Evolutionary conservation across 495 filamentous ascomycete species (phyloP), one percentile per base, ranked within the genome.

Genomic region (Amorphotheca resinae): DNA sequence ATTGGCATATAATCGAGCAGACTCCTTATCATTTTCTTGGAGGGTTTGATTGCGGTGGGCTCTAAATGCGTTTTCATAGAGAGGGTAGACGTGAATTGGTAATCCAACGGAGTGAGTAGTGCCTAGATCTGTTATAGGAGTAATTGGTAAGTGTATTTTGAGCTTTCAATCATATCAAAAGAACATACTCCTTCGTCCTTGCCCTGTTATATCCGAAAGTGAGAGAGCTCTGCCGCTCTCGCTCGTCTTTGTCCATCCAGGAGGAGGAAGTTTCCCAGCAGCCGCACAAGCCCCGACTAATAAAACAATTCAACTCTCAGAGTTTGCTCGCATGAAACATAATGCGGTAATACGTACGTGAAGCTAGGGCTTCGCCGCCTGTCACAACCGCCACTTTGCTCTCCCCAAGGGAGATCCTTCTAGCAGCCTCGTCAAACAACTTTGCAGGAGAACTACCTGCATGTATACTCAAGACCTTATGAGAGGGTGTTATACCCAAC

Each of bases 321-420:
- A n/a, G n/a, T n/a, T n/a, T n/a, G 54, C 18, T 53, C 49, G 16
- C 53, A 49, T 28, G 25, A 5, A 5, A 28, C 5, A 42, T 54
- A 54, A 46, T 43, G 59, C 30, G 15, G 17, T n/a, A 38, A 33
- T 20, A 53, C 60, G 34, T 56, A 72, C 73, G 55, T 5, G 68
- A 72, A 22, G 71, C 72, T 44, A 76, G 50, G 40, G 73, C 69
- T 49, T 77, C 73, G 5, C 68, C 73, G 8, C 72, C 73, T 3
- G 67, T 69, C n/a, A 77, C 43, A 15, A 76, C 46, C 2, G 68
- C 67, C 11, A 72, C 67, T 39, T 59, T 67, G 33, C 50, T 62
- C 42, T 74, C 59, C 15, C 65, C 65, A 26, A 49, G 48, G 1
- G 66, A 56, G 21, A 76, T 60, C 33, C 67, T 56, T 16, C 67